A percentile compares a stretch with the other conserved stretches of the same genome.
Conservation (phyloP, 164 flowering plant species). For the Chimonanthus salicifolius region DNA sequence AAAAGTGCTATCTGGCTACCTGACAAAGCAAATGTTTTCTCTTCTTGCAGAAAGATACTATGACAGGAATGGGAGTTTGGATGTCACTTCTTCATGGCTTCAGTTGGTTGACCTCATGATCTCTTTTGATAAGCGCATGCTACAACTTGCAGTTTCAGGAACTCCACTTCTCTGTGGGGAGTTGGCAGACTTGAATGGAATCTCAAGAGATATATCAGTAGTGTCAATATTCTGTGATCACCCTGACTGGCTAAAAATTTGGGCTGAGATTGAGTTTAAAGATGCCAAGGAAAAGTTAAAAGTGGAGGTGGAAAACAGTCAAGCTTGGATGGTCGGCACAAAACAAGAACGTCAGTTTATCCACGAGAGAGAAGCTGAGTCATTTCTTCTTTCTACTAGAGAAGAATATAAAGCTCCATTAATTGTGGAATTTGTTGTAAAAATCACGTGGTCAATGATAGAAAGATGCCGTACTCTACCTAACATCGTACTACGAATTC, state of each 20-base stretch:
- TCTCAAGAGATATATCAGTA: constrained; percentile 29
- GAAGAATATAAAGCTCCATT: constrained; percentile 52
- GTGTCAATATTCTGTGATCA: constrained; percentile 40
- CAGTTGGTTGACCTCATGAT: constrained; percentile 50
- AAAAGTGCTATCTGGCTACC: constrained; percentile 38
- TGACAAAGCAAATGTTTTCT: constrained; percentile 38
- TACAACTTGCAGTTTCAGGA: constrained; percentile 40
- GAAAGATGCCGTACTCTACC: constrained; percentile 47
- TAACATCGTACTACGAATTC: constrained; percentile 15
- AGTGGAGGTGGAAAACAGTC: constrained; percentile 36
- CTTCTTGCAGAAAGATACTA: constrained; percentile 37
- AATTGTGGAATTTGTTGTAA: constrained; percentile 38
- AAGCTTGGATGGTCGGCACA: constrained; percentile 33
- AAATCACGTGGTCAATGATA: constrained; percentile 38
- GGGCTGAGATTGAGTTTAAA: constrained; percentile 64
- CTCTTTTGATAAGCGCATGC: constrained; percentile 52
- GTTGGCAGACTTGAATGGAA: constrained; percentile 10
- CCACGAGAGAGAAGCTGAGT: constrained; percentile 14
- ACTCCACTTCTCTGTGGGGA: constrained; percentile 14
- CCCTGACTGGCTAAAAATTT: constrained; percentile 53
- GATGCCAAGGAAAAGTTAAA: constrained; percentile 51
- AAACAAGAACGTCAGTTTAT: constrained; percentile 8
- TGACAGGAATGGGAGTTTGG: constrained; percentile 21
- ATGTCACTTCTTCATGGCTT: constrained; percentile 50
- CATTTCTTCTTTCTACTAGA: constrained; percentile 28